Evolutionary conservation across 2,329 filamentous ascomycete species (phyloP), one percentile per base, ranked within the genome.

Genomic region (Pseudopyricularia cyperi): DNA sequence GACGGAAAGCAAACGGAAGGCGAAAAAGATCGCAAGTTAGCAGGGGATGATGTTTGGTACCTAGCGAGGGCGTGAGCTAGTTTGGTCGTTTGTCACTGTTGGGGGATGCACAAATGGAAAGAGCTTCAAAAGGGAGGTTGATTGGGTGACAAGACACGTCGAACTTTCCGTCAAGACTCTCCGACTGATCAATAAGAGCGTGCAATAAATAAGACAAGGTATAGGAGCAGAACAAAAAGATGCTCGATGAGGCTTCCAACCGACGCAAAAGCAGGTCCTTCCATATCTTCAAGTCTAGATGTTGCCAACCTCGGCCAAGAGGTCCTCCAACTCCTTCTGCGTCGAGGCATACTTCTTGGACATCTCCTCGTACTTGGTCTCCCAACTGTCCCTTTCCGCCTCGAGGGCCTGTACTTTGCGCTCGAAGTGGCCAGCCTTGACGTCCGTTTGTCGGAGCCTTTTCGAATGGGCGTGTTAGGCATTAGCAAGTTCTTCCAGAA

Each of bases 361-460:
- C 85, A 95, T 94, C 70, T 97, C 91, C 74, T 97, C 93, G 75
- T 94, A 97, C 78, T 98, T 97, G 71, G 78, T 68, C 77, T 97
- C 93, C 90, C 90, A 96, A 71, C 90, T 82, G 71, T 96, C 89
- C 64, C 88, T 86, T 68, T 90, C 82, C 65, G 81, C 77, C 75
- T 98, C 93, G 65, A 96, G 83, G 63, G 93, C 91, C 72, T 96
- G 89, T 62, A 97, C 93, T 79, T 97, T 97, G 74, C 93, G 93
- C 77, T 98, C 93, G 73, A 91, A 97, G 77, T 98, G 91, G 64
- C 91, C 93, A 65, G 91, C 90, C 80, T 97, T 97, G 74, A 97
- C 89, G 69, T 98, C 93, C 74, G 93, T 96, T 76, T 95, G 90
- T 70, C 93, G 90, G 66, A 97, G 88, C 76, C 93, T 98, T 62